phyloP scores from a whole-genome alignment of 1,139 yeast species.

The Suhomyces panamericanus region DNA sequence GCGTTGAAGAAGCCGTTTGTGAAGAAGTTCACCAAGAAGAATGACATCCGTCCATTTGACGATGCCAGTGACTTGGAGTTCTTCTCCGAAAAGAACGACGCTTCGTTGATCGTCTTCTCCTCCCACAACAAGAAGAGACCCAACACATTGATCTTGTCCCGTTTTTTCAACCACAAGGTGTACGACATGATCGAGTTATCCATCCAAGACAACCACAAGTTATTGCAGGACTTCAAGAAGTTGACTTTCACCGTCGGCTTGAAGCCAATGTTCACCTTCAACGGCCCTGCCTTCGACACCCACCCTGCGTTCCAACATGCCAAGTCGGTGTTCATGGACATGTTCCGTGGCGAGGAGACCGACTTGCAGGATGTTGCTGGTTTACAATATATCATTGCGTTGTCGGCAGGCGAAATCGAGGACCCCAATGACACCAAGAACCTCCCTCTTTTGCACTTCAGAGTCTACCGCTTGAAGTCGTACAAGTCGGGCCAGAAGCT shows the following conservation, averaged over 20 bases:
- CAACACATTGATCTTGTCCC: conserved; percentile 79
- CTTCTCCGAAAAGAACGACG: conserved; percentile 90
- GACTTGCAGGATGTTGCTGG: conserved; percentile 93
- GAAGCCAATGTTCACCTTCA: conserved; percentile 92
- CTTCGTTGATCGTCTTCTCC: conserved; percentile 80
- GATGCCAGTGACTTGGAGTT: conserved; percentile 86
- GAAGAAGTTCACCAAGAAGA: conserved; percentile 84
- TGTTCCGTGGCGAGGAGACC: conserved; percentile 85
- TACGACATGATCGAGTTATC: conserved; percentile 94
- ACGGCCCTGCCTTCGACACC: conserved; percentile 87
- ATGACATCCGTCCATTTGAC: conserved; percentile 90
- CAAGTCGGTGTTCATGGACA: conserved; percentile 86
- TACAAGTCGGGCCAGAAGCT: conserved; percentile 80
- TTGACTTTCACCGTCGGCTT: conserved; percentile 82
- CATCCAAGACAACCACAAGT: conserved; percentile 65
- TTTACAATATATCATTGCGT: conserved; percentile 81
- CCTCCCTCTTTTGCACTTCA: conserved; percentile 79
- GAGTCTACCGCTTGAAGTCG: conserved; percentile 86
- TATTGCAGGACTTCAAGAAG: conserved; percentile 78
- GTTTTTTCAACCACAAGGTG: conserved; percentile 87
- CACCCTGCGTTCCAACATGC: conserved; percentile 85
- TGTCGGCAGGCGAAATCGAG: conserved; percentile 78
- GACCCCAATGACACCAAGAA: conserved; percentile 53
- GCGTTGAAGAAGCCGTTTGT: conserved; percentile 90
- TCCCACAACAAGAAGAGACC: conserved; percentile 90